Evolutionary conservation across 2,329 filamentous ascomycete species (phyloP), one percentile per base, ranked within the genome.

Genomic region (Stylonectria norvegica): DNA sequence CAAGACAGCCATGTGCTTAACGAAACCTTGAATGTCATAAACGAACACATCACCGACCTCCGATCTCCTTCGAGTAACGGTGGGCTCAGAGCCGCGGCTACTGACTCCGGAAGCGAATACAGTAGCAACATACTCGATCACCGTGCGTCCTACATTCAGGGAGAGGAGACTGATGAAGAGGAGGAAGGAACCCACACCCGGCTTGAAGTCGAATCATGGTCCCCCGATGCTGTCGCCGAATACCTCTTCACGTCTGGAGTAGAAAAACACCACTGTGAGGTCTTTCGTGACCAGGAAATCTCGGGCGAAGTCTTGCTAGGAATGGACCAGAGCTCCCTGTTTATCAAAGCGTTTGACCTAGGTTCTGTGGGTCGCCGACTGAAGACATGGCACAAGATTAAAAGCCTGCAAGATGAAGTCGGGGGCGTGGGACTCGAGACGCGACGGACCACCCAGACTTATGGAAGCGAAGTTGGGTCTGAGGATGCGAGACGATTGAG

Each of bases 371-470:
- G 91, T 7, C 79, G 88, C 42, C 79, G 91, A 46, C 68, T 97
- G 47, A 94, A 94, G 64, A 95, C 90, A 2, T 97, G 91, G 91
- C 89, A 96, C 65, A 95, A 93, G 66, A 90, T 97, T 63, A 95
- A 95, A 65, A 73, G 81, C 4, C 75, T 97, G 48, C 91, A 97
- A 61, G 87, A 95, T 57, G 89, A 96, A 63, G 83, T 93, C 29
- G 84, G 78, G 48, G 76, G 76, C 31, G 53, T 52, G 31, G 65
- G 62, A 6, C 42, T 59, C 12, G 48, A 64, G 18, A 70, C 68
- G 9, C 70, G 74, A 42, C 69, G 77, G 36, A 77, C 72, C 33
- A 81, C 77, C 1, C 70, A 71, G 41, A 73, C 70, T 2, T 79
- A 78, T 57, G 77, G 72, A 33, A 81, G 76, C 56, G 79, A 83